These are phyloP conservation scores for Coccomyxa sp. DNA, from an alignment of 139 green algal genomes.

Conservation along the genomic window DNA sequence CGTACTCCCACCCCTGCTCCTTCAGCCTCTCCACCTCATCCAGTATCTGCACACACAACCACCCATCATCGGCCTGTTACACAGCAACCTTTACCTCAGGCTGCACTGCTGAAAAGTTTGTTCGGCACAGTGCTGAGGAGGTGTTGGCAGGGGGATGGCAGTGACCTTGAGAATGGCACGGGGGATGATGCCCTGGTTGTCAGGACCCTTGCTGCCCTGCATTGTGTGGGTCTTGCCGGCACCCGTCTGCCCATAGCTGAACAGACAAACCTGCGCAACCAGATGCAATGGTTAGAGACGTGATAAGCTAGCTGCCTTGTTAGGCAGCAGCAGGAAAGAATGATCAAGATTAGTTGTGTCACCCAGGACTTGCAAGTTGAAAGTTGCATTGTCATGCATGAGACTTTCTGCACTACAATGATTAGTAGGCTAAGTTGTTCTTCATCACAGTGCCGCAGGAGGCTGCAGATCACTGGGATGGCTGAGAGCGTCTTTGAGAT, in stretches of 20 bases:
- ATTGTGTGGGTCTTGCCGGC: slow-evolving; percentile 98
- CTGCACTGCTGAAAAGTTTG: neutral
- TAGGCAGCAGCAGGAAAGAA: too few relatives aligned
- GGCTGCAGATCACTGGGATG: too few relatives aligned
- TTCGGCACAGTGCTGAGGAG: too few relatives aligned
- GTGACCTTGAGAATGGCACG: slow-evolving; percentile 34
- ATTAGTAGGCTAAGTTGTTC: too few relatives aligned
- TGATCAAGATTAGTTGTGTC: too few relatives aligned
- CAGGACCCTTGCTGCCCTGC: slow-evolving; percentile 53
- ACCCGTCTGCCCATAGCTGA: slow-evolving; percentile 96
- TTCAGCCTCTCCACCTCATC: slow-evolving; percentile 38
- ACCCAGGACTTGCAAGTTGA: too few relatives aligned
- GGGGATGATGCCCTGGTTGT: slow-evolving; percentile 81
- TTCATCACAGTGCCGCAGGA: too few relatives aligned
- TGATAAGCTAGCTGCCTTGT: too few relatives aligned
- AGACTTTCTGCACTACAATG: too few relatives aligned
- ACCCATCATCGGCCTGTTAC: neutral
- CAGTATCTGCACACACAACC: slow-evolving; percentile 57
- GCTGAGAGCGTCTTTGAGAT: too few relatives aligned
- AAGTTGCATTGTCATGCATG: too few relatives aligned
- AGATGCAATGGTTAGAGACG: neutral
- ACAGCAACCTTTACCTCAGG: neutral
- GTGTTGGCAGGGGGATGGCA: too few relatives aligned
- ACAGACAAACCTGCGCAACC: slow-evolving; percentile 85
- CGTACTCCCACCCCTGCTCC: slow-evolving; percentile 78